phyloP scores from a whole-genome alignment of 129 eudicot species.

The Artemisia tridentata region DNA sequence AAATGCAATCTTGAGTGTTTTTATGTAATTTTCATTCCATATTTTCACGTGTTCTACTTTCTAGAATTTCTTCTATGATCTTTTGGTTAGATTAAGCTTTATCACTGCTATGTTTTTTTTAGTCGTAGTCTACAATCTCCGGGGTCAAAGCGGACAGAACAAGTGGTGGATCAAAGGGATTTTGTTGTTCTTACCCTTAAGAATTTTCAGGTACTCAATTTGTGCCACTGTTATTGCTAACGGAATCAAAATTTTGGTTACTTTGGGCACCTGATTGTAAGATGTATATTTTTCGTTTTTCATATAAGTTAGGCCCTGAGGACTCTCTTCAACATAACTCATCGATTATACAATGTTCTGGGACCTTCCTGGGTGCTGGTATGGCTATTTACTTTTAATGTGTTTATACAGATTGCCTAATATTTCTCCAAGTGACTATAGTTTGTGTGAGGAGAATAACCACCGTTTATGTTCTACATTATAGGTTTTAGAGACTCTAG shows the following conservation, averaged over 20 bases:
- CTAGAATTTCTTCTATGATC: too few species aligned
- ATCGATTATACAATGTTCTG: conserved; percentile 86
- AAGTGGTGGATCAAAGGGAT: conserved; percentile 73
- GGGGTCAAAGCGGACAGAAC: conserved; percentile 70
- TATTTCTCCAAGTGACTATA: neutral
- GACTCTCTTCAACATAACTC: conserved; percentile 97
- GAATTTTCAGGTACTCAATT: conserved; percentile 76
- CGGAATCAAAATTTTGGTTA: neutral
- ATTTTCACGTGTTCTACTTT: too few species aligned
- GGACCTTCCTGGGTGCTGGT: conserved; percentile 99
- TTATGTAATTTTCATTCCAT: neutral
- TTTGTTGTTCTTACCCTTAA: conserved; percentile 79
- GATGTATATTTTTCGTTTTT: conserved; percentile 21
- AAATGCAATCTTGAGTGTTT: neutral
- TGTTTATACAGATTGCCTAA: neutral
- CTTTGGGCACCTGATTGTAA: conserved; percentile 23
- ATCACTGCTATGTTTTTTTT: conserved; percentile 11
- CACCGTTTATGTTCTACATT: conserved; percentile 13
- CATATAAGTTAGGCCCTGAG: conserved; percentile 75
- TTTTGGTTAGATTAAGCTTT: too few species aligned
- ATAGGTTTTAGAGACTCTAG: conserved; percentile 94
- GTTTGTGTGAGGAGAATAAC: conserved; percentile 4
- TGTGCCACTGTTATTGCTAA: conserved; percentile 4
- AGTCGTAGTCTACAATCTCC: conserved; percentile 72
- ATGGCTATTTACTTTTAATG: conserved; percentile 26